Conservation (phyloP, 2,329 filamentous ascomycete genomes). For the Geosmithia putterillii region DNA sequence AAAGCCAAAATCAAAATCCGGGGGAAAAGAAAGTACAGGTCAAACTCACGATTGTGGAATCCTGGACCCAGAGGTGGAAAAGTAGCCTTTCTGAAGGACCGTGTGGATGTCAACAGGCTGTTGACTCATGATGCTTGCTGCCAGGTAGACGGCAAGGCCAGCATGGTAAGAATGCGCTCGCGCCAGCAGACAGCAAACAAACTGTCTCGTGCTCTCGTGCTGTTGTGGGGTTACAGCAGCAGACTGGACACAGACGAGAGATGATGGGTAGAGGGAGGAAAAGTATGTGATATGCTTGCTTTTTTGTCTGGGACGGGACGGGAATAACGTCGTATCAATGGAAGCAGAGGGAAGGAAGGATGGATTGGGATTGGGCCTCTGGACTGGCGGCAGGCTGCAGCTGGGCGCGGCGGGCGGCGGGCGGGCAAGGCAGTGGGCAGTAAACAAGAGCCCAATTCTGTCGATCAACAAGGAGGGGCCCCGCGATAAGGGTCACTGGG, state of each 20-base stretch:
- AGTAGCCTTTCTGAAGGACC: slow-evolving; percentile 36
- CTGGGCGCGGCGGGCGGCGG: too few species aligned
- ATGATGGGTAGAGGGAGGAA: background rate
- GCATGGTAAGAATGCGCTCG: background rate
- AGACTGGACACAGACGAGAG: background rate
- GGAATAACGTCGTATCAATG: too few species aligned
- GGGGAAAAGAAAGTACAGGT: background rate
- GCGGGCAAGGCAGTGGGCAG: too few species aligned
- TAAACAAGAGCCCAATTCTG: background rate
- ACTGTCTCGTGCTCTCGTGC: too few species aligned
- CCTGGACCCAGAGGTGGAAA: slow-evolving; percentile 30
- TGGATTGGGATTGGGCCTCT: background rate
- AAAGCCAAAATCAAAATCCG: background rate
- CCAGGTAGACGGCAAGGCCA: background rate
- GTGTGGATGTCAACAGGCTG: slow-evolving; percentile 30
- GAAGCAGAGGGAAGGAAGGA: background rate
- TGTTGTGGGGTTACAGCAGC: too few species aligned
- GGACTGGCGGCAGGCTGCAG: background rate
- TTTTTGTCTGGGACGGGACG: too few species aligned
- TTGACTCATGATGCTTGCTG: slow-evolving; percentile 26
- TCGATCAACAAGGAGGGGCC: background rate
- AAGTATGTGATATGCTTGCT: background rate
- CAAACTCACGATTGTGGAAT: background rate
- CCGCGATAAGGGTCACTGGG: background rate
- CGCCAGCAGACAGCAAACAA: background rate